A percentile compares a stretch with the other conserved stretches of the same genome.
Conservation (phyloP, 108 stramenopile genomes). For the Fragilariopsis cylindrus region DNA sequence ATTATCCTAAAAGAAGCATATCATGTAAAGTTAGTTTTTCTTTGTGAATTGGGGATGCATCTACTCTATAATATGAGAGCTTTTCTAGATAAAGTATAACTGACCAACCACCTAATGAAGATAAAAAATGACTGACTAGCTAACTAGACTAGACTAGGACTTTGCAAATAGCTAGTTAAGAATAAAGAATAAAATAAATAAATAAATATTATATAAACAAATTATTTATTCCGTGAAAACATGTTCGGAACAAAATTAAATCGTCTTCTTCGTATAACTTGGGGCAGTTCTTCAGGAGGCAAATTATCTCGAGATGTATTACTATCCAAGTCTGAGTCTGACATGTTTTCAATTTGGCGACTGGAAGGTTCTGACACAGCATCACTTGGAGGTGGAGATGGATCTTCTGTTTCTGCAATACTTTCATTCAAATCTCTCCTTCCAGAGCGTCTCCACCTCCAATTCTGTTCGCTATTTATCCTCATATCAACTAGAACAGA, state of each 20-base stretch:
- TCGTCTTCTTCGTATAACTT: constrained; percentile 23
- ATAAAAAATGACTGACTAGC: too few relatives aligned
- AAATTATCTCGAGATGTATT: background rate
- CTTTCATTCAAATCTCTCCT: constrained; percentile 18
- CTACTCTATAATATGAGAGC: too few relatives aligned
- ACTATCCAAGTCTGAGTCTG: background rate
- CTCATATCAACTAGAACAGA: constrained; percentile 73
- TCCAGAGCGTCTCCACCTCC: constrained; percentile 1
- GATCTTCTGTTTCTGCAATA: constrained; percentile 35
- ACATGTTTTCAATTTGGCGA: constrained; percentile 10
- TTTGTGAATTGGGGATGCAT: too few relatives aligned
- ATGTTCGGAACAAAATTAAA: background rate
- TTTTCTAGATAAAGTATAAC: too few relatives aligned
- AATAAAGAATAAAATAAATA: too few relatives aligned
- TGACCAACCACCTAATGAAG: too few relatives aligned
- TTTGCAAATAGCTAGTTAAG: too few relatives aligned
- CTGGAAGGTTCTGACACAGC: constrained; percentile 34
- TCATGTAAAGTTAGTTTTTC: too few relatives aligned
- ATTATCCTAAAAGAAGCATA: too few relatives aligned
- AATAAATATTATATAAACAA: too few relatives aligned
- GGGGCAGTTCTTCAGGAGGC: constrained; percentile 3
- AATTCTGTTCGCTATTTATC: constrained; percentile 13
- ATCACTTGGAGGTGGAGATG: constrained; percentile 10
- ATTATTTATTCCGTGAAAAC: background rate
- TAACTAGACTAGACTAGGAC: too few relatives aligned